phyloP scores from a whole-genome alignment of 257 asterid genomes.

The Jacaranda copaia region DNA sequence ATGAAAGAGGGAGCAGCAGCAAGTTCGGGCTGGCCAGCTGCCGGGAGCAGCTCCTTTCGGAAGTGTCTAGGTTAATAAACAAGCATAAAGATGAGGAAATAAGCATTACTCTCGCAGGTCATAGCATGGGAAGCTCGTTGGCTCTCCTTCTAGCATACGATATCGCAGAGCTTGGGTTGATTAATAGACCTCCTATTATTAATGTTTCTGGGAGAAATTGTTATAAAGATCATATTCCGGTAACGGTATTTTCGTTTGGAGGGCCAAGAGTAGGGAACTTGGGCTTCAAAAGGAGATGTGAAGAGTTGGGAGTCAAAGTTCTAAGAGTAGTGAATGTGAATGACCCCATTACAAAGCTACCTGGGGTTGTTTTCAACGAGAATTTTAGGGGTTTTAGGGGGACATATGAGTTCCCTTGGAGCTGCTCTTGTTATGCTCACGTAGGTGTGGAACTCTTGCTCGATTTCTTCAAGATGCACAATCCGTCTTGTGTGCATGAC shows the following conservation, averaged over 20 bases:
- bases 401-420: conserved; percentile 52
- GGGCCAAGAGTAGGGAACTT: conserved; percentile 80
- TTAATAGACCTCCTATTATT: conserved; percentile 28
- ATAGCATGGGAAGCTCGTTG: conserved; percentile 82
- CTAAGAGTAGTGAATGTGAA: conserved; percentile 65
- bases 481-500: conserved; percentile 77
- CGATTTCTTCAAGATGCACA: conserved; percentile 64
- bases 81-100: conserved; percentile 49
- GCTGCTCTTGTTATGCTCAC: conserved; percentile 66
- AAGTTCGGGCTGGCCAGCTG: conserved; percentile 68
- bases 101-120: conserved; percentile 69
- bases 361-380: conserved; percentile 70
- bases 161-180: conserved; percentile 66
- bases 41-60: conserved; percentile 71
- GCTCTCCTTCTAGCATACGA: conserved; percentile 63
- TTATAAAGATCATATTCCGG: conserved; percentile 36
- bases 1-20: conserved; percentile 38
- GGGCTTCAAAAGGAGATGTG: conserved; percentile 69
- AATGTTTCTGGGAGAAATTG: background rate
- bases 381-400: conserved; percentile 54
- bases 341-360: conserved; percentile 74
- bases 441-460: conserved; percentile 70
- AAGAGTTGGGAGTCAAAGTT: conserved; percentile 67
- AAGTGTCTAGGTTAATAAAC: conserved; percentile 54
- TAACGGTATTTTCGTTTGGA: conserved; percentile 72